These are phyloP conservation scores for Cladosporium cucumerinum DNA, from an alignment of 2,329 filamentous ascomycete genomes.

Conservation along the genomic window DNA sequence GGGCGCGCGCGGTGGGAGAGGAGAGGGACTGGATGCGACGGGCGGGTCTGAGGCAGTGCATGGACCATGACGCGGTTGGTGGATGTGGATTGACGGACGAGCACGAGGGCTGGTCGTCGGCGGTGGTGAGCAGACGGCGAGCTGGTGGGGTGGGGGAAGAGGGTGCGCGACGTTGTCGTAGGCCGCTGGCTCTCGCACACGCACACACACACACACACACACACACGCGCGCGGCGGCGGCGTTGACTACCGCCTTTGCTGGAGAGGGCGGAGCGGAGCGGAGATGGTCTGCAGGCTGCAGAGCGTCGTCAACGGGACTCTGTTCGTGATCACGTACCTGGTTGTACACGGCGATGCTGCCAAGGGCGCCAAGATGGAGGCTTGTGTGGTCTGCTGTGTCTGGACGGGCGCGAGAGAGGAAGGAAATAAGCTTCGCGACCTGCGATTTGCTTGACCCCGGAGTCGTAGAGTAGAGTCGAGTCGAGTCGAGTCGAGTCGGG, in stretches of 20 bases:
- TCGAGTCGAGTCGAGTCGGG: not conserved
- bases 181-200: not conserved
- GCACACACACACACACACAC: too few species aligned
- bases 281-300: not conserved
- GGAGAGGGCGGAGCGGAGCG: not conserved
- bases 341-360: conserved; percentile 8
- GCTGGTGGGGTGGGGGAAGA: not conserved
- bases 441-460: not conserved
- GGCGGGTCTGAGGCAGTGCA: conserved; percentile 13
- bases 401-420: not conserved
- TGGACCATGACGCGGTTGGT: conserved; percentile 13
- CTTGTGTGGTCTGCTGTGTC: conserved; percentile 1
- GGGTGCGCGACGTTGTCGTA: not conserved
- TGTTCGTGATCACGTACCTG: conserved; percentile 14
- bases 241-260: not conserved
- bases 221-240: too few species aligned
- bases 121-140: not conserved
- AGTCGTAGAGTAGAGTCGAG: not conserved
- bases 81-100: not conserved
- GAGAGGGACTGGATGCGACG: conserved; percentile 12
- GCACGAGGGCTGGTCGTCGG: not conserved
- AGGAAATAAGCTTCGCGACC: not conserved
- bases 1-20: conserved; percentile 4
- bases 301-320: not conserved
- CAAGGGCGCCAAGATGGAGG: conserved; percentile 15